phyloP scores from a whole-genome alignment of 805 yeast genomes.

The Vanderwaltozyma tropicalis region DNA sequence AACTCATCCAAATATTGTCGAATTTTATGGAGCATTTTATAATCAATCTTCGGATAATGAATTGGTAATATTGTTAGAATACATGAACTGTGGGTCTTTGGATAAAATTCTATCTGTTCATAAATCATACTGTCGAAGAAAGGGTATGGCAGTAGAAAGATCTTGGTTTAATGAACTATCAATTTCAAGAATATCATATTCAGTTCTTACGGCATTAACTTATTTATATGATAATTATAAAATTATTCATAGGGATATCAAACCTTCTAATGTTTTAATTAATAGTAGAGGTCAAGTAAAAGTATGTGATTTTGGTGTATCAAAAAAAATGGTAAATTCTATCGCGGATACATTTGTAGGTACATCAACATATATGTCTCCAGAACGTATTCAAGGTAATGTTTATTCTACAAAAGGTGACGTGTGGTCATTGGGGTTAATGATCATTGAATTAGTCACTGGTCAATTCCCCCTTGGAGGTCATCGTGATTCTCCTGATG shows the following conservation, averaged over 20 bases:
- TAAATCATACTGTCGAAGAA: constrained; percentile 39
- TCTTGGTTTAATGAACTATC: constrained; percentile 41
- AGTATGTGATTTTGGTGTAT: constrained; percentile 94
- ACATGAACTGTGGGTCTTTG: constrained; percentile 87
- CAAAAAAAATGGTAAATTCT: constrained; percentile 83
- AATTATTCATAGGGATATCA: constrained; percentile 91
- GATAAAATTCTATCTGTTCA: constrained; percentile 59
- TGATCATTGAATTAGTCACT: constrained; percentile 78
- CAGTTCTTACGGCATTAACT: constrained; percentile 69
- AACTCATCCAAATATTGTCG: constrained; percentile 67
- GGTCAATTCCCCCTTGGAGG: constrained; percentile 71
- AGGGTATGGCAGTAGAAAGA: constrained; percentile 2
- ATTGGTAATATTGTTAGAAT: constrained; percentile 89
- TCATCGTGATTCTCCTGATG: constrained; percentile 59
- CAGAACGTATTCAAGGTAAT: constrained; percentile 93
- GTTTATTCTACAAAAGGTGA: constrained; percentile 91
- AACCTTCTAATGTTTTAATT: constrained; percentile 87
- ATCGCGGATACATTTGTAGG: constrained; percentile 97
- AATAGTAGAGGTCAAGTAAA: constrained; percentile 81
- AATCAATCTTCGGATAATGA: constrained; percentile 42
- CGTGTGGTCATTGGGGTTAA: constrained; percentile 92
- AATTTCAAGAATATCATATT: constrained; percentile 60
- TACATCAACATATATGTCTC: constrained; percentile 95
- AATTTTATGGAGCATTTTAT: constrained; percentile 84
- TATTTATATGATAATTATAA: constrained; percentile 76